A percentile compares a stretch with the other conserved stretches of the same genome.
These are phyloP conservation scores for Phoma sp. DNA, from an alignment of 2,329 filamentous ascomycete species.

Conservation along the genomic window DNA sequence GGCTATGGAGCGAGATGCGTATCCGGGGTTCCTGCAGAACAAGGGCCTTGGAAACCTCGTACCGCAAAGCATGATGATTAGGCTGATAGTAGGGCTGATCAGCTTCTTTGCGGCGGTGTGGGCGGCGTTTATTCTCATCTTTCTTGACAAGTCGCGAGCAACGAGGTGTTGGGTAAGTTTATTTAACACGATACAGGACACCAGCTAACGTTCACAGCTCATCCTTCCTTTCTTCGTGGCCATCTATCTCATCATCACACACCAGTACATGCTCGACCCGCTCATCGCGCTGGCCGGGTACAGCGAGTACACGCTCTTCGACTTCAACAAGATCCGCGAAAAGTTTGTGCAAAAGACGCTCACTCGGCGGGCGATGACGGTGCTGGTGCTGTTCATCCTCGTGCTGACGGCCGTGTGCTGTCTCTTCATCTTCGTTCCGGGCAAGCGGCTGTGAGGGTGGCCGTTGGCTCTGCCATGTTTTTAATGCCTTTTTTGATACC, in stretches of 20 bases:
- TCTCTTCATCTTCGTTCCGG: conserved; percentile 94
- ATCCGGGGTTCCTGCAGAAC: conserved; percentile 91
- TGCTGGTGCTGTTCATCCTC: conserved; percentile 76
- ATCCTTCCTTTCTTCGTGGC: conserved; percentile 93
- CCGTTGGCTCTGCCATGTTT: conserved; percentile 22
- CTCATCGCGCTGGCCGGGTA: conserved; percentile 86
- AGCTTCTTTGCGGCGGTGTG: conserved; percentile 93
- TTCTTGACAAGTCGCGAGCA: conserved; percentile 76
- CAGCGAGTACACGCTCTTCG: conserved; percentile 97
- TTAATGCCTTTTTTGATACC: conserved; percentile 29
- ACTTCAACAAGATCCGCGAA: conserved; percentile 86
- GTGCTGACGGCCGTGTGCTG: conserved; percentile 84
- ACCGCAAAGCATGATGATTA: conserved; percentile 84
- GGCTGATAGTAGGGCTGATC: conserved; percentile 83
- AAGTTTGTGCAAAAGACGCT: conserved; percentile 89
- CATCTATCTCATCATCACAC: conserved; percentile 75
- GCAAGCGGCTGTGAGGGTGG: conserved; percentile 70
- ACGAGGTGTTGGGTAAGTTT: conserved; percentile 83
- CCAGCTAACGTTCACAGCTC: conserved; percentile 57
- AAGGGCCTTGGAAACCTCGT: conserved; percentile 97
- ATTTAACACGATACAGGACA: neutral
- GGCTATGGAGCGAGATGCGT: conserved; percentile 99
- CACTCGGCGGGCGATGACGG: conserved; percentile 81
- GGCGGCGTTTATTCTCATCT: conserved; percentile 92
- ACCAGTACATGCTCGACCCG: conserved; percentile 95